Evolutionary conservation across 495 filamentous ascomycete genomes (phyloP).

Genomic region (Lophium mytilinum): DNA sequence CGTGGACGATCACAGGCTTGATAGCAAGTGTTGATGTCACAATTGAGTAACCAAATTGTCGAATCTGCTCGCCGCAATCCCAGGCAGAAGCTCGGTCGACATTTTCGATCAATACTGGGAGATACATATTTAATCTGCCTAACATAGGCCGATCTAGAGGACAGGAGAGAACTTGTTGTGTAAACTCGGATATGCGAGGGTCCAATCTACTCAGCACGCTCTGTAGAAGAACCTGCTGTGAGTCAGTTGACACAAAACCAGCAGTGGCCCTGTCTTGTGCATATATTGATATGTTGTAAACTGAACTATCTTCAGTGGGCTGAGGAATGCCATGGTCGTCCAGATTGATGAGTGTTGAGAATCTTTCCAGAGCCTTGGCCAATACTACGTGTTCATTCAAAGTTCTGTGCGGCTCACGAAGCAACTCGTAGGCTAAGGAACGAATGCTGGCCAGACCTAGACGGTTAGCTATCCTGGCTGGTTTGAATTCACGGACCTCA

Average conservation of each 20-base stretch:
- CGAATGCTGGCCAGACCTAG: conserved; percentile 11
- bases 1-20: not conserved
- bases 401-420: not conserved
- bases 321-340: too few species aligned
- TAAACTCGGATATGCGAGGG: conserved; percentile 17
- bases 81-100: conserved; percentile 10
- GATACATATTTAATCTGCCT: conserved; percentile 2
- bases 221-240: not conserved
- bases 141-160: not conserved
- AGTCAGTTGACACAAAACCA: too few species aligned
- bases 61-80: conserved; percentile 9
- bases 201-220: not conserved
- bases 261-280: too few species aligned
- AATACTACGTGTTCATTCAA: conserved; percentile 2
- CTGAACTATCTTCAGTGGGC: too few species aligned
- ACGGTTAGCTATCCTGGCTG: conserved; percentile 3
- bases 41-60: conserved; percentile 17
- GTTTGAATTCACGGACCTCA: conserved; percentile 2
- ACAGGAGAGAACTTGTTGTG: conserved; percentile 7
- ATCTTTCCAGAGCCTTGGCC: not conserved
- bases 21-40: not conserved
- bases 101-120: conserved; percentile 22
- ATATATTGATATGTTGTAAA: too few species aligned
- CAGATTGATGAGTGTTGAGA: too few species aligned
- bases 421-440: conserved; percentile 10